Evolutionary conservation across 129 eudicot genomes (phyloP).

Genomic region (Saposhnikovia divaricata): DNA sequence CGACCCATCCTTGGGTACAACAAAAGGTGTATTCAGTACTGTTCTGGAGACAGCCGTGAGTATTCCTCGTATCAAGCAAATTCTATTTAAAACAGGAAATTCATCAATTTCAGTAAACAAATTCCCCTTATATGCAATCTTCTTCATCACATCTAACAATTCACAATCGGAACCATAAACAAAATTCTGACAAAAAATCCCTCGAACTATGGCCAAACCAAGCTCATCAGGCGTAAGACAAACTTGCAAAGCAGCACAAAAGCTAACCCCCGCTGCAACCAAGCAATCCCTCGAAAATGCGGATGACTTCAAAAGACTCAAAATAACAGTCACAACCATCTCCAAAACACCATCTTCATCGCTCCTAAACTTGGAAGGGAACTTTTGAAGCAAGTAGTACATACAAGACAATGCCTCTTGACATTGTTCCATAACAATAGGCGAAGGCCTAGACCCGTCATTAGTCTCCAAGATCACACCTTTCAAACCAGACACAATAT

Average conservation of each 20-base stretch:
- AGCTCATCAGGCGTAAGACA: conserved; percentile 65
- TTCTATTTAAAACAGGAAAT: conserved; percentile 65
- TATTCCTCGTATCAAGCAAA: conserved; percentile 85
- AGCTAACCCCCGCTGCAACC: conserved; percentile 98
- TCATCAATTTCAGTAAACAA: conserved; percentile 43
- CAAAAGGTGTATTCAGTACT: conserved; percentile 51
- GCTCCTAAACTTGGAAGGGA: conserved; percentile 44
- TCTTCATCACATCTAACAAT: conserved; percentile 21
- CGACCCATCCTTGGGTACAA: conserved; percentile 18
- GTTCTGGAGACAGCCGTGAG: conserved; percentile 81
- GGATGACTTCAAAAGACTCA: conserved; percentile 53
- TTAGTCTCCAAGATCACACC: conserved; percentile 50
- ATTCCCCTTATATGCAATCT: conserved; percentile 52
- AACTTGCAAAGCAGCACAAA: conserved; percentile 85
- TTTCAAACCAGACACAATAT: conserved; percentile 56
- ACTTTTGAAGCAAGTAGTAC: conserved; percentile 89
- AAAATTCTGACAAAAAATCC: conserved; percentile 37
- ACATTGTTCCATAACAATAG: conserved; percentile 91
- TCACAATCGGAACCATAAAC: conserved; percentile 14
- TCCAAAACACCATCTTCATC: conserved; percentile 33
- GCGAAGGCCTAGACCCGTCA: conserved; percentile 66
- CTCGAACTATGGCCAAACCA: conserved; percentile 64
- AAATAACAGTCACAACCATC: conserved; percentile 41
- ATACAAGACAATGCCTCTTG: conserved; percentile 92
- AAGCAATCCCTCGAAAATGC: conserved; percentile 87